Conservation (phyloP, 2,329 filamentous ascomycete species). For the Cadophora sp. region DNA sequence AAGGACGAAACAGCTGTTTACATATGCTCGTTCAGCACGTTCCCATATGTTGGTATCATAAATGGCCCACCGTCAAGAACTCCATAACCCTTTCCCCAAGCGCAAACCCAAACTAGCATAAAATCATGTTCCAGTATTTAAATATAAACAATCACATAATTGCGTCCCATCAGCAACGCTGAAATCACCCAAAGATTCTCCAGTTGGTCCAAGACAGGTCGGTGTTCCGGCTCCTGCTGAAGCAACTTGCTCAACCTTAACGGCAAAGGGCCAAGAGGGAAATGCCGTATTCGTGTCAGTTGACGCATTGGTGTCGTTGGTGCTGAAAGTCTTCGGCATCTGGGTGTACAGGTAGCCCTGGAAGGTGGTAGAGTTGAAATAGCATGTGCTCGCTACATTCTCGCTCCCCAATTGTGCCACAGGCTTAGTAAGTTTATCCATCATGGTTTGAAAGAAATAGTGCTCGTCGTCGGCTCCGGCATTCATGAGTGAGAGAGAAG, state of each 20-base stretch:
- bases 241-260: constrained; percentile 60
- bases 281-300: constrained; percentile 42
- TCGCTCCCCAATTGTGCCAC: constrained; percentile 50
- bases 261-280: constrained; percentile 62
- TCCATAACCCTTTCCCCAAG: not conserved
- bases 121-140: constrained; percentile 38
- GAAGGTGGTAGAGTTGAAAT: constrained; percentile 62
- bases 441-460: constrained; percentile 61
- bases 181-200: constrained; percentile 48
- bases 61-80: not conserved
- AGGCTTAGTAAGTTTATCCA: constrained; percentile 60
- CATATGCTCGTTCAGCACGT: not conserved
- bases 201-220: constrained; percentile 55
- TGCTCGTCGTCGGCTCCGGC: constrained; percentile 56
- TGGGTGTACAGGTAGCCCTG: constrained; percentile 67
- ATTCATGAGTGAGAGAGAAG: constrained; percentile 56
- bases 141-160: constrained; percentile 39
- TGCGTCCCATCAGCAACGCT: constrained; percentile 37
- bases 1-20: not conserved
- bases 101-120: not conserved
- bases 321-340: constrained; percentile 49
- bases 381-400: constrained; percentile 59
- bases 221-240: constrained; percentile 56
- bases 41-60: constrained; percentile 8
- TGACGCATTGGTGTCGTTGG: constrained; percentile 42